Evolutionary conservation across 371 early-diverging fungal species (phyloP).

Genomic region (Phascolomyces articulosus): DNA sequence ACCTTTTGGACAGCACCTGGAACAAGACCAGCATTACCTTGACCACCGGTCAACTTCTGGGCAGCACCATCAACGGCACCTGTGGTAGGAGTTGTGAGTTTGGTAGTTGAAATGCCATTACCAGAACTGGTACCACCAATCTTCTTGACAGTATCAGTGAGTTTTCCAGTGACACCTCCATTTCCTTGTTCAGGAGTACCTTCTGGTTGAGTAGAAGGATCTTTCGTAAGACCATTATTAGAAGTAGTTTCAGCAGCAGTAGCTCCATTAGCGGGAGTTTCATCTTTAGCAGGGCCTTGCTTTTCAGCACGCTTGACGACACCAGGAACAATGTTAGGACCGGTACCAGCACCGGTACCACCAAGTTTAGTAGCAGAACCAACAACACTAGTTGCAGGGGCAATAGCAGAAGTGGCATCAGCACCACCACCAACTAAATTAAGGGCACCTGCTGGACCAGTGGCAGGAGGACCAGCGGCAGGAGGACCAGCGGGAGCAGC

Average conservation of each 20-base stretch:
- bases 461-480: background rate
- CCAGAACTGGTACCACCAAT: background rate
- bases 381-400: background rate
- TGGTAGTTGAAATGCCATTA: background rate
- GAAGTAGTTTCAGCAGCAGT: background rate
- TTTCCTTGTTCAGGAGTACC: no score
- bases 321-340: background rate
- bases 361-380: background rate
- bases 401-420: background rate
- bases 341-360: background rate
- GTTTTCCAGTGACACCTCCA: background rate
- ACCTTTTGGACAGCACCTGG: no score
- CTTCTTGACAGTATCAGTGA: background rate
- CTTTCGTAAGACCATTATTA: no score
- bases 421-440: background rate
- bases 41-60: no score
- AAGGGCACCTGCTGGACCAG: background rate
- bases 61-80: background rate
- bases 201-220: background rate
- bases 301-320: background rate
- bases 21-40: no score
- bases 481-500: constrained; percentile 14
- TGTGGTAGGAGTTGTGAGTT: background rate
- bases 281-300: background rate
- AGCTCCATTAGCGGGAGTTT: background rate